Base-by-base conservation (phyloP, 495 filamentous ascomycete species). In the Aspergillus homomorphus region DNA sequence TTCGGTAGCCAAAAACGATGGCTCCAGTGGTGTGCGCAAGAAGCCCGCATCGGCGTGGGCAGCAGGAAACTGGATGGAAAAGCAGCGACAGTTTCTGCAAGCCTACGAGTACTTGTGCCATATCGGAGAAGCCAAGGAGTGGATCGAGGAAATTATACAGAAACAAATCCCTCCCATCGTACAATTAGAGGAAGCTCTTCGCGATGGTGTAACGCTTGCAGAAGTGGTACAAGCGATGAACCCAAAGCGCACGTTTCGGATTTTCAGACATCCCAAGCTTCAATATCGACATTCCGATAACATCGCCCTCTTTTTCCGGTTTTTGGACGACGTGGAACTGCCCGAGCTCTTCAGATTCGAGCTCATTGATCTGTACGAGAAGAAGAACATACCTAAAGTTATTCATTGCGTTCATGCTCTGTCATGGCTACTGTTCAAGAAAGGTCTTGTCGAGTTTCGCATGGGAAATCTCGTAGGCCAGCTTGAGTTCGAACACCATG, bases 81-180 rank as follows among this genome's bases (percentile, higher is more conserved):
- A 94, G 69, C 91, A 97, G 69, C 83, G 95, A 51, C 92, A 98
- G 68, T 98, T 96, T 67, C 77, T 98, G 33, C 91, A 96, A 72
- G 95, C 95, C 10, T 99, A 99, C 68, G 95, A 99, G 71, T 99
- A 99, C 67, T 85, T 99, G 43, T 99, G 95, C 66, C 95, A 99
- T 67, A 98, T 99, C 66, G 95, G 95, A 63, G 95, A 99, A 80
- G 95, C 95, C 48, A 98, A 98, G 69, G 92, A 98, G 71, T 99
- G 95, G 95, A 95, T 99, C 45, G 94, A 98, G 71, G 91, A 92
- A 64, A 84, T 97, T 24, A 93, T 97, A 48, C 84, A 95, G 55
- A 84, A 90, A 60, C 82, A 87, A 23, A 92, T 98, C 43, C 94
- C 95, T 18, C 89, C 94, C 15, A 96, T 98, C 69, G 89, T 99